Evolutionary conservation across 2,329 filamentous ascomycete species (phyloP), one percentile per base, ranked within the genome.

Genomic region (Ciborinia camelliae): DNA sequence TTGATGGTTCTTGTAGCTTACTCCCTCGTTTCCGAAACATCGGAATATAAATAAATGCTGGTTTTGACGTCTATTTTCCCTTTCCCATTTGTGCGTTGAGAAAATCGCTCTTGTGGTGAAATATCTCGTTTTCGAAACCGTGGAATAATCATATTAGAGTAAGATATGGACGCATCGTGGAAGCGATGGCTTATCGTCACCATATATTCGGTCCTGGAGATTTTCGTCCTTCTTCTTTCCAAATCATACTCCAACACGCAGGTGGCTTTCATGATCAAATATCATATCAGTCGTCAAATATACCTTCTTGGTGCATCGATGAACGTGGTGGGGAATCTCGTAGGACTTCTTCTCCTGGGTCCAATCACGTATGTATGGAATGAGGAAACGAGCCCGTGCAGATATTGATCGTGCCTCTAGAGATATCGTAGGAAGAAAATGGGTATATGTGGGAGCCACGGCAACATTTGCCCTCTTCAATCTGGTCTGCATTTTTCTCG

Each of bases 391-490:
- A 43, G 39, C 9, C 39, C 39, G 39, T 18, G 9, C 39, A 43
- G 39, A 43, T 43, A 43, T 43, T 43, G 39, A 43, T 43, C 15
- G 26, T 43, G 57, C 50, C 26, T 3, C 39, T 47, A 76, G 75
- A 57, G 78, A 79, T 65, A 76, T 79, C 61, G 75, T 75, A 45
- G 77, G 78, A 35, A 74, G 77, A 9, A 79, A 79, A 74, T 79
- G 77, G 77, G 74, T 79, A 41, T 79, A 79, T 64, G 78, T 79
- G 26, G 75, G 57, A 6, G 75, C 79, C 70, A 86, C 84, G 67
- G 67, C 78, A 8, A 77, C 81, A 59, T 85, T 81, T 51, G 73
- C 80, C 23, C 76, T 73, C 18, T 81, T 83, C 60, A 75, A 79
- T 23, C 72, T 86, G 35, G 84, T 77, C 43, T 81, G 82, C 63